Conservation (phyloP, 140 eudicot species). For the Oenanthe javanica region DNA sequence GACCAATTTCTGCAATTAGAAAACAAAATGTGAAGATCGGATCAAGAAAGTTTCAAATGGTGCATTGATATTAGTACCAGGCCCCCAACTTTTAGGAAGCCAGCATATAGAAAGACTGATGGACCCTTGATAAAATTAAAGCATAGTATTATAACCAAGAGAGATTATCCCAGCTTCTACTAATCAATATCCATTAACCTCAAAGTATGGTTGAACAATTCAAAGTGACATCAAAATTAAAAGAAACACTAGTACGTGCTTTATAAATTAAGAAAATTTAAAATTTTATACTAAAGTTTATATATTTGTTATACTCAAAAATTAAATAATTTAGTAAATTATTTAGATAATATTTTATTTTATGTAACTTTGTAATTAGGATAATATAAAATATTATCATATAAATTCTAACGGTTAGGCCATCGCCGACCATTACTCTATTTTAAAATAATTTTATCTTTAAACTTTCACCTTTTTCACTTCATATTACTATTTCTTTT, state of each 20-base stretch:
- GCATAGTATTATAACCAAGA: neutral
- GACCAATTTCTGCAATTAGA: conserved; percentile 10
- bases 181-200: neutral
- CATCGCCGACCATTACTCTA: too few relatives aligned
- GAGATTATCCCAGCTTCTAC: neutral
- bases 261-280: too few relatives aligned
- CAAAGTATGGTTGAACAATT: neutral
- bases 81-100: neutral
- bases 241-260: neutral
- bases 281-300: too few relatives aligned
- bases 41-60: neutral
- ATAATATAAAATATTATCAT: too few relatives aligned
- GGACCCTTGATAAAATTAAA: neutral
- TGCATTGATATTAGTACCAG: neutral
- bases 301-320: too few relatives aligned
- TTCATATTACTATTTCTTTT: too few relatives aligned
- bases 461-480: too few relatives aligned
- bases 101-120: neutral
- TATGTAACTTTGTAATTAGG: too few relatives aligned
- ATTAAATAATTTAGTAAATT: too few relatives aligned
- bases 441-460: too few relatives aligned
- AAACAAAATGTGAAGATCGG: neutral
- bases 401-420: too few relatives aligned
- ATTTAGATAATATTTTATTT: too few relatives aligned
- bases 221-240: neutral